Evolutionary conservation across 2,329 filamentous ascomycete species (phyloP), one percentile per base, ranked within the genome.

Genomic region (Venturia carpophila): DNA sequence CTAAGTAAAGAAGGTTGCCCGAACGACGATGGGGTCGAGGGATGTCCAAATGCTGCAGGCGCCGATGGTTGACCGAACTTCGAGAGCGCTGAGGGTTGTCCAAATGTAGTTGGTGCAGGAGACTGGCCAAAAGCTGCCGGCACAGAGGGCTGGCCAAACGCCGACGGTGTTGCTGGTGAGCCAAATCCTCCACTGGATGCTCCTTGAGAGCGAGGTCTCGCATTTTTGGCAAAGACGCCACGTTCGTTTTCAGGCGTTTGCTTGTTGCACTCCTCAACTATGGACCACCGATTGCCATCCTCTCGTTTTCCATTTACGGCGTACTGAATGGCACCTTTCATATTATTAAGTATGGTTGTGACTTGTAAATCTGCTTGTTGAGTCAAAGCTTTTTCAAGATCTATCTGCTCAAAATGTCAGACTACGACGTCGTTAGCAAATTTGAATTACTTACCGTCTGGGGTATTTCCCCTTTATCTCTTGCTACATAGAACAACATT

Each of bases 251-350:
- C 21, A n/a, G 34, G 17, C 7, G 47, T 42, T 47, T 27, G 27
- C 19, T 34, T 34, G 17, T 65, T 65, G 41, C 15, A n/a, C 9
- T 60, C 43, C 3, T 62, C 60, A 11, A 63, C 76, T 24, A 87
- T 79, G 68, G 92, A 89, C 63, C 83, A 78, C 49, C 91, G 83
- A 71, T 94, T 95, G 0, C 90, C 90, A 70, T 91, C 90, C 49
- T 85, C 83, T 64, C 89, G 85, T 64, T 83, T 84, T 27, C 83
- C 84, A 5, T 85, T 82, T 11, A 87, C 71, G 17, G 94, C 78
- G 71, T 87, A 94, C 64, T 86, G 82, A 56, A 89, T 80, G 0
- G 92, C 92, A 2, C 87, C 89, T 67, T 88, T 82, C 11, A 90
- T 74, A 70, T 95, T 87, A 67, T 79, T 83, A 0, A 91, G 72